A percentile compares a stretch with the other conserved stretches of the same genome.
These are phyloP conservation scores for Volutella citrinella DNA, from an alignment of 2,329 filamentous ascomycete genomes.

Conservation along the genomic window DNA sequence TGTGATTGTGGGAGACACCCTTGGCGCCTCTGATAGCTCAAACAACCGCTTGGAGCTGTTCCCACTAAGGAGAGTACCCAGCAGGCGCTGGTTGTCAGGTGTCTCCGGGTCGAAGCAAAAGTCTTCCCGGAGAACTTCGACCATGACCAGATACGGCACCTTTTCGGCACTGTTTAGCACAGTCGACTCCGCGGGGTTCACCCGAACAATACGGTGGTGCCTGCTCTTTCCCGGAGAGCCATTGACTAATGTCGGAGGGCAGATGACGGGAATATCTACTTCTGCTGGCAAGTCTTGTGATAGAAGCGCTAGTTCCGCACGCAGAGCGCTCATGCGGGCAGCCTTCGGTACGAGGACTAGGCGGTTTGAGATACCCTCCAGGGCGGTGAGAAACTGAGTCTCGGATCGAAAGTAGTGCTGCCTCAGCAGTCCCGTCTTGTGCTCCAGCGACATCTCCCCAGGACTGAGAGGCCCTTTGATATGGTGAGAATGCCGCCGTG, in stretches of 20 bases:
- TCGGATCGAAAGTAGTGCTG: constrained; percentile 83
- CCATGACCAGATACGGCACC: constrained; percentile 81
- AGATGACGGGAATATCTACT: constrained; percentile 80
- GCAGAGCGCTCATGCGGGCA: constrained; percentile 74
- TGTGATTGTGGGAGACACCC: constrained; percentile 39
- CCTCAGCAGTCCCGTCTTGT: constrained; percentile 70
- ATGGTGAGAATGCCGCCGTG: constrained; percentile 60
- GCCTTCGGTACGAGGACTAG: constrained; percentile 78
- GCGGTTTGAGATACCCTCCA: constrained; percentile 83
- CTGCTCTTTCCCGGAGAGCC: constrained; percentile 71
- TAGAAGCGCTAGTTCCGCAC: constrained; percentile 77
- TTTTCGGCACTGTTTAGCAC: constrained; percentile 85
- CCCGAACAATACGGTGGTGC: constrained; percentile 78
- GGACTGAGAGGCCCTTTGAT: constrained; percentile 55
- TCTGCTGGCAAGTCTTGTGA: constrained; percentile 79
- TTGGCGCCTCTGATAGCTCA: constrained; percentile 65
- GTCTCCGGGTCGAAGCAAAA: constrained; percentile 79
- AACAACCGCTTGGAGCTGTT: constrained; percentile 61
- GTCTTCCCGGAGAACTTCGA: constrained; percentile 77
- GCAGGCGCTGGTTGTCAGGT: constrained; percentile 66
- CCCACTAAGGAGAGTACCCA: constrained; percentile 55
- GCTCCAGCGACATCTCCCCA: constrained; percentile 58
- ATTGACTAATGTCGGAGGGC: constrained; percentile 69
- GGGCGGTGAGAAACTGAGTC: constrained; percentile 74
- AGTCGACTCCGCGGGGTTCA: constrained; percentile 81